phyloP scores from a whole-genome alignment of 257 asterid species.

The Solanum sitiens region DNA sequence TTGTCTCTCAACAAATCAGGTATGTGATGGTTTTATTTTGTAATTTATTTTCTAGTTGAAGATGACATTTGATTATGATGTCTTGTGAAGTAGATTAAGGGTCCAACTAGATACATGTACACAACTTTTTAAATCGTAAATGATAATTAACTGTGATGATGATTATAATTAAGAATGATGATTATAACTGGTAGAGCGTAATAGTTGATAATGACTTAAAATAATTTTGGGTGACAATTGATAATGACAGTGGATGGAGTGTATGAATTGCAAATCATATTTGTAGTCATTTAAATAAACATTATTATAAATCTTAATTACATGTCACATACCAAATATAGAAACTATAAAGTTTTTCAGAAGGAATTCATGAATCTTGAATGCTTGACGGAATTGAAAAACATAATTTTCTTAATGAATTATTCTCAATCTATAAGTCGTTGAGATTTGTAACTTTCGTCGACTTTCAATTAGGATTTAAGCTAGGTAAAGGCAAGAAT shows the following conservation, averaged over 20 bases:
- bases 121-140: no score
- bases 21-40: background rate
- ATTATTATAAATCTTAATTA: background rate
- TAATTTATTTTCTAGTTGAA: background rate
- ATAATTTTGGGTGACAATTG: rapidly evolving
- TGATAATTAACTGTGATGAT: background rate
- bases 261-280: background rate
- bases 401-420: background rate
- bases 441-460: background rate
- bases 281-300: background rate
- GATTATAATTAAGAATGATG: background rate
- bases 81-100: background rate
- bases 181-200: no score
- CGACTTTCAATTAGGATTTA: background rate
- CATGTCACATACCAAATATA: background rate
- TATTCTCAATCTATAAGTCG: background rate
- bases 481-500: rapidly evolving
- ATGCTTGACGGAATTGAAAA: background rate
- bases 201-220: background rate
- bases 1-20: background rate
- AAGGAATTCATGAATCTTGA: background rate
- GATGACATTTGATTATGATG: background rate
- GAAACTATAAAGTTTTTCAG: background rate
- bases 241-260: background rate
- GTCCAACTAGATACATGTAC: background rate